Evolutionary conservation across 1,139 yeast species (phyloP).

Genomic region (Candida anutae): DNA sequence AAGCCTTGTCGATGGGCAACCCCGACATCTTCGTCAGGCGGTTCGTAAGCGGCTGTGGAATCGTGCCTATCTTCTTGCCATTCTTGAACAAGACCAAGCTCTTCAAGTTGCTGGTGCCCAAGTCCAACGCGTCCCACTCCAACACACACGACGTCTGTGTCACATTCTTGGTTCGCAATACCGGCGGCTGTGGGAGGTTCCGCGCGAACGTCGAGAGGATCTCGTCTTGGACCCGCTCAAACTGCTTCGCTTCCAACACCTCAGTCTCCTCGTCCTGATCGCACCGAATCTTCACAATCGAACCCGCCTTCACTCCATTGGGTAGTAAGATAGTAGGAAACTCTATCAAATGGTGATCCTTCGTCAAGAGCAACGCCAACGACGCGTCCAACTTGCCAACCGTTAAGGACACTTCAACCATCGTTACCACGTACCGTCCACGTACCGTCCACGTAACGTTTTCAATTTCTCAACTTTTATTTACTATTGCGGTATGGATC

Average conservation of each 20-base stretch:
- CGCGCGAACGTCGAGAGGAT: slow-evolving; percentile 69
- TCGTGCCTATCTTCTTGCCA: slow-evolving; percentile 70
- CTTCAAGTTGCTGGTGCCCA: slow-evolving; percentile 78
- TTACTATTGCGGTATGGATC: too few species aligned
- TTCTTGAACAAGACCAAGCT: slow-evolving; percentile 75
- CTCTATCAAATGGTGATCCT: slow-evolving; percentile 91
- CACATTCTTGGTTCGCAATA: slow-evolving; percentile 62
- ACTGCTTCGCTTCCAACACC: slow-evolving; percentile 46
- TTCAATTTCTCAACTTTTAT: too few species aligned
- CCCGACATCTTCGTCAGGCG: slow-evolving; percentile 87
- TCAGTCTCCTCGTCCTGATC: slow-evolving; percentile 75
- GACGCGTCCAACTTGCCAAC: slow-evolving; percentile 97
- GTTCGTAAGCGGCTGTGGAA: slow-evolving; percentile 76
- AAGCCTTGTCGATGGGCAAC: slow-evolving; percentile 76
- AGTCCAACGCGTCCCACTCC: slow-evolving; percentile 83
- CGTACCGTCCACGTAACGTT: too few species aligned
- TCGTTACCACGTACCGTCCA: too few species aligned
- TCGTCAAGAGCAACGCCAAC: slow-evolving; percentile 79
- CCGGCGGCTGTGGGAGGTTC: slow-evolving; percentile 65
- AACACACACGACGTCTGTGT: slow-evolving; percentile 94
- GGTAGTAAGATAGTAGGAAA: slow-evolving; percentile 92
- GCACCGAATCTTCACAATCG: slow-evolving; percentile 82
- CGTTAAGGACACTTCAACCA: slow-evolving; percentile 86
- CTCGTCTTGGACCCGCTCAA: slow-evolving; percentile 62
- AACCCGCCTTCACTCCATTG: slow-evolving; percentile 85